Evolutionary conservation across 1,139 yeast genomes (phyloP), one percentile per base, ranked within the genome.

Genomic region (Saccharomyces hybrid): DNA sequence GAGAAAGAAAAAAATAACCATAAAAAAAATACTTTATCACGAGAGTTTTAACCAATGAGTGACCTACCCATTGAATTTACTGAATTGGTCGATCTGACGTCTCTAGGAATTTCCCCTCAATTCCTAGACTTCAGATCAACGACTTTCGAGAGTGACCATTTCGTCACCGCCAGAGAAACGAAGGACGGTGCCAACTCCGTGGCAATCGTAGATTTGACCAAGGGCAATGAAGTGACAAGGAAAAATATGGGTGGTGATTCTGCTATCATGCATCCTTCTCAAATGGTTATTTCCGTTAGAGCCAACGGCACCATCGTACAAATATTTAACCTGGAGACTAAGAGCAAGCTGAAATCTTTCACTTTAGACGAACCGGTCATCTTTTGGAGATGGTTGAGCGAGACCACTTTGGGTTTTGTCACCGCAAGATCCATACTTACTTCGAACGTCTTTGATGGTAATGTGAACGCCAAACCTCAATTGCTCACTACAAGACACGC

Each of bases 181-280:
- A 78, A 83, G 52, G 83, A 84, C 57, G 77, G 78, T 53, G 90
- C 95, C 59, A 90, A 89, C 73, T 80, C 93, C 11, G 99, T 95
- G 55, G 96, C 96, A 52, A 93, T 95, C 65, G 82, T 95, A 61
- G 93, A 93, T 70, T 79, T 93, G 69, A 78, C 82, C 61, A 84
- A 88, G 54, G 84, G 83, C 75, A 82, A 83, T 69, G 80, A 83
- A 64, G 84, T 88, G 63, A 82, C 83, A 31, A 83, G 96, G 68
- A 91, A 95, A 75, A 87, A 88, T 71, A 95, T 95, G 96, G 82
- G 89, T 55, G 99, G 99, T 51, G 99, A 95, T 74, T 88, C 91
- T 61, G 98, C 97, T 52, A 93, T 95, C 69, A 86, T 95, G 95
- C 96, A 91, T 72, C 98, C 99, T 16, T 71, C 76, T 29, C 86